phyloP scores from a whole-genome alignment of 2,329 filamentous ascomycete species.

The Aspergillus sp. region DNA sequence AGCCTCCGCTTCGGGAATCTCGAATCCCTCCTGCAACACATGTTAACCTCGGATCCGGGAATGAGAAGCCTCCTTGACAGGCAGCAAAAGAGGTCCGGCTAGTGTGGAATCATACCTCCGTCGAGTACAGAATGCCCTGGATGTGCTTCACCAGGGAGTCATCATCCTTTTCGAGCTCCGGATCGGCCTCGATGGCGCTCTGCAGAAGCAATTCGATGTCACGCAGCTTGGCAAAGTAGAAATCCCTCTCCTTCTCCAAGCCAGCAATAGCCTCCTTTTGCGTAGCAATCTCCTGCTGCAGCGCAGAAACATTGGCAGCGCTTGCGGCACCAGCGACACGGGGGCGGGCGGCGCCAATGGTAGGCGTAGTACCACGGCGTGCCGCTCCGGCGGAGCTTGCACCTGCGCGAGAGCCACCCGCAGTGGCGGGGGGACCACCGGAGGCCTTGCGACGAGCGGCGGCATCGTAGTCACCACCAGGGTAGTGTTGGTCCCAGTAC shows the following conservation, averaged over 20 bases:
- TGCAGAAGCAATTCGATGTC: constrained; percentile 96
- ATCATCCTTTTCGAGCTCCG: constrained; percentile 91
- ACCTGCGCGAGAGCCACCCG: constrained; percentile 53
- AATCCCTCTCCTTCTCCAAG: constrained; percentile 93
- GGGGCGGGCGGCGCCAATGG: constrained; percentile 52
- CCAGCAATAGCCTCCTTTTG: constrained; percentile 95
- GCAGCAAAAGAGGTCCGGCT: background rate
- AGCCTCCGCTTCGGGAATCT: constrained; percentile 33
- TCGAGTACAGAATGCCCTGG: constrained; percentile 95
- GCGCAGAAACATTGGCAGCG: constrained; percentile 63
- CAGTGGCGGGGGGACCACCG: constrained; percentile 54
- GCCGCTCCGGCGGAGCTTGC: constrained; percentile 50
- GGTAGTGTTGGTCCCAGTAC: constrained; percentile 98
- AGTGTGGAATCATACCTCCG: constrained; percentile 61
- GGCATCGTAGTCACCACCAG: constrained; percentile 95
- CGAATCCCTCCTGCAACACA: constrained; percentile 32
- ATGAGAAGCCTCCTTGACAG: background rate
- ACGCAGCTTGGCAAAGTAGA: constrained; percentile 98
- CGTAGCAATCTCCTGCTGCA: constrained; percentile 81
- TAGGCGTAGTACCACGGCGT: constrained; percentile 63
- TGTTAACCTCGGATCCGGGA: background rate
- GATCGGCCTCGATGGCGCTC: constrained; percentile 87
- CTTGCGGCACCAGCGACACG: constrained; percentile 52
- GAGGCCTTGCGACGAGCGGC: constrained; percentile 79
- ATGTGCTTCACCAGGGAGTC: constrained; percentile 92